Conservation (phyloP, 1,139 yeast species). For the Kodamaea sp. region DNA sequence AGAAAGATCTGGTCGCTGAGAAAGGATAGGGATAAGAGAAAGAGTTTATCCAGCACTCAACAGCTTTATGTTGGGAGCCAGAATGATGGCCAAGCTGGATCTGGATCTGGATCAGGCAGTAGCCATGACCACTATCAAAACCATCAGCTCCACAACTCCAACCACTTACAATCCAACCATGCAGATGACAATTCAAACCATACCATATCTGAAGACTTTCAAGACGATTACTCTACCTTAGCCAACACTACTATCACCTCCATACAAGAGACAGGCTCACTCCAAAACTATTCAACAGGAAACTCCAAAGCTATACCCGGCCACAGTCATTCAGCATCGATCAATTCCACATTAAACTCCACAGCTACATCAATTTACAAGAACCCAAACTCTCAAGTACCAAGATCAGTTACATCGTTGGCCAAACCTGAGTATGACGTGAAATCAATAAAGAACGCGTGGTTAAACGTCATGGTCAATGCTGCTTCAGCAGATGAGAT, state of each 20-base stretch:
- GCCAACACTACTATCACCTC: slow-evolving; percentile 12
- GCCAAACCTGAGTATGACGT: slow-evolving; percentile 38
- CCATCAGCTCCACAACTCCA: slow-evolving; percentile 3
- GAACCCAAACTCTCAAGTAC: slow-evolving; percentile 1
- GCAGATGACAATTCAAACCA: slow-evolving; percentile 10
- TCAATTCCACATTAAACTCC: slow-evolving; percentile 9
- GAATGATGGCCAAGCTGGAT: not conserved
- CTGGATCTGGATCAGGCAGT: not conserved
- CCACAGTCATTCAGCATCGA: slow-evolving; percentile 10
- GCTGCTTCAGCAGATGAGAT: slow-evolving; percentile 35
- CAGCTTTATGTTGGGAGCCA: slow-evolving; percentile 7
- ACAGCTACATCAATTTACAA: slow-evolving; percentile 6
- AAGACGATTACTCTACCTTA: slow-evolving; percentile 16
- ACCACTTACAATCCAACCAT: slow-evolving; percentile 5
- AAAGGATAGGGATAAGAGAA: slow-evolving; percentile 31
- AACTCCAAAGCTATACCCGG: slow-evolving; percentile 3
- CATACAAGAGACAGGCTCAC: slow-evolving; percentile 9
- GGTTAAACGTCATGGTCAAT: slow-evolving; percentile 45
- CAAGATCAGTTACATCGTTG: slow-evolving; percentile 20
- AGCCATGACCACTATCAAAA: slow-evolving; percentile 4
- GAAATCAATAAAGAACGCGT: slow-evolving; percentile 35
- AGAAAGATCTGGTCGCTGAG: slow-evolving; percentile 35
- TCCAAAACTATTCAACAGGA: slow-evolving; percentile 5
- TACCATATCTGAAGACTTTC: slow-evolving; percentile 11
- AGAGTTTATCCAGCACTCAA: slow-evolving; percentile 20